Conservation (phyloP, 805 yeast genomes). For the Teunomyces cretensis region DNA sequence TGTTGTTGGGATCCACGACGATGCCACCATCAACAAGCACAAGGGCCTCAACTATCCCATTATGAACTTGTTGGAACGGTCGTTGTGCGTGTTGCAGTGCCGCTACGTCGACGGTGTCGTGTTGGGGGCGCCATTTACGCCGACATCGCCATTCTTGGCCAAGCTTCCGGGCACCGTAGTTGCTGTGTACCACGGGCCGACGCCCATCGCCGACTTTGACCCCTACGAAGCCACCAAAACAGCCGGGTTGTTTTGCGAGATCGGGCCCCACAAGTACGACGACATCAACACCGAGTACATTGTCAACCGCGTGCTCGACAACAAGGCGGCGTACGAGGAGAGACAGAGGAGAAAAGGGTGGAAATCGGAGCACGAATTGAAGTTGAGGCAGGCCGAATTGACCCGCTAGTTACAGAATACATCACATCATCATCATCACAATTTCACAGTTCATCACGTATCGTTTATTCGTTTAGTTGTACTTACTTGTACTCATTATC, state of each 20-base stretch:
- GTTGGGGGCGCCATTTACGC: slow-evolving; percentile 63
- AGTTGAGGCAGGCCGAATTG: slow-evolving; percentile 24
- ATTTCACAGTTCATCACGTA: too few species aligned
- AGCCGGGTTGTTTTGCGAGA: slow-evolving; percentile 36
- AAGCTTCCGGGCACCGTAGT: slow-evolving; percentile 38
- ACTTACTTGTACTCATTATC: too few species aligned
- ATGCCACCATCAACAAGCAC: slow-evolving; percentile 49
- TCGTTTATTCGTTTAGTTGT: slow-evolving; percentile 1
- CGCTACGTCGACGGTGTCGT: slow-evolving; percentile 77
- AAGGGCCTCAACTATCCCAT: slow-evolving; percentile 73
- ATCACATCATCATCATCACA: too few species aligned
- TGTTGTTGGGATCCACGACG: slow-evolving; percentile 69
- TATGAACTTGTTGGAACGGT: slow-evolving; percentile 85
- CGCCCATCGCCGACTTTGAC: slow-evolving; percentile 31
- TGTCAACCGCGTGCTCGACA: slow-evolving; percentile 67
- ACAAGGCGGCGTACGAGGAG: slow-evolving; percentile 72
- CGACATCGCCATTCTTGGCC: slow-evolving; percentile 40
- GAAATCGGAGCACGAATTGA: slow-evolving; percentile 53
- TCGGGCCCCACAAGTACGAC: slow-evolving; percentile 58
- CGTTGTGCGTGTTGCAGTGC: slow-evolving; percentile 86
- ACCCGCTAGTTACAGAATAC: not conserved
- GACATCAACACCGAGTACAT: slow-evolving; percentile 70
- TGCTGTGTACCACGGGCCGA: slow-evolving; percentile 60
- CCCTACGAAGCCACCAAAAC: slow-evolving; percentile 39
- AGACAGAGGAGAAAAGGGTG: slow-evolving; percentile 87